phyloP scores from a whole-genome alignment of 371 early-diverging fungal species.

The Circinella umbellata region DNA sequence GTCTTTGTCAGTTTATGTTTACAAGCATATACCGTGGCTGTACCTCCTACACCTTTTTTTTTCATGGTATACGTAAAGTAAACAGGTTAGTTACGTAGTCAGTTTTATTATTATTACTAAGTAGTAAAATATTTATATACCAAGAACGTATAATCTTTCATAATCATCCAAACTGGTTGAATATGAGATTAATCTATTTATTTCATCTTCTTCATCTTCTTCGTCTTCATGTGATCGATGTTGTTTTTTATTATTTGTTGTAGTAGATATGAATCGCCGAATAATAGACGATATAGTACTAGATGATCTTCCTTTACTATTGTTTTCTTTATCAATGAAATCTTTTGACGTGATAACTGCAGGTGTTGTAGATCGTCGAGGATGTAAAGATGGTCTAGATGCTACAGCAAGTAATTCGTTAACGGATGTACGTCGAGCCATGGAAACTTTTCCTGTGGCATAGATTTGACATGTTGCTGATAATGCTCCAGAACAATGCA shows the following conservation, averaged over 20 bases:
- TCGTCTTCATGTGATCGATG: background rate
- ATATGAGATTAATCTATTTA: background rate
- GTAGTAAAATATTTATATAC: constrained; percentile 2
- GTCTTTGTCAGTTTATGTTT: constrained; percentile 33
- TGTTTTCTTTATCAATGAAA: background rate
- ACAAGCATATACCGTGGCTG: constrained; percentile 48
- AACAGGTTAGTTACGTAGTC: too few species aligned
- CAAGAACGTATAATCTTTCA: constrained; percentile 12
- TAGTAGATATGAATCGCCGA: background rate
- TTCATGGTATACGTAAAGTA: too few species aligned
- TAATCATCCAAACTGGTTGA: constrained; percentile 20
- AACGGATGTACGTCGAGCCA: background rate
- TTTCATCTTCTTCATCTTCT: too few species aligned
- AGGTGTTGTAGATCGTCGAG: constrained; percentile 1
- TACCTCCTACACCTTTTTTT: constrained; percentile 41
- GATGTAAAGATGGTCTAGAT: constrained; percentile 1
- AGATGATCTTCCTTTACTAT: background rate
- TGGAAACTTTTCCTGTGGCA: constrained; percentile 1
- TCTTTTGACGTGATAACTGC: background rate
- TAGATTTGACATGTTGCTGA: constrained; percentile 6
- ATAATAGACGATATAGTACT: background rate
- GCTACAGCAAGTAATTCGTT: constrained; percentile 3
- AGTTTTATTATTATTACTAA: too few species aligned
- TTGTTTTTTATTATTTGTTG: background rate
- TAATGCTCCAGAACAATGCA: background rate